Base-by-base conservation (phyloP, 2,329 filamentous ascomycete species). In the Pseudogymnoascus sp. region DNA sequence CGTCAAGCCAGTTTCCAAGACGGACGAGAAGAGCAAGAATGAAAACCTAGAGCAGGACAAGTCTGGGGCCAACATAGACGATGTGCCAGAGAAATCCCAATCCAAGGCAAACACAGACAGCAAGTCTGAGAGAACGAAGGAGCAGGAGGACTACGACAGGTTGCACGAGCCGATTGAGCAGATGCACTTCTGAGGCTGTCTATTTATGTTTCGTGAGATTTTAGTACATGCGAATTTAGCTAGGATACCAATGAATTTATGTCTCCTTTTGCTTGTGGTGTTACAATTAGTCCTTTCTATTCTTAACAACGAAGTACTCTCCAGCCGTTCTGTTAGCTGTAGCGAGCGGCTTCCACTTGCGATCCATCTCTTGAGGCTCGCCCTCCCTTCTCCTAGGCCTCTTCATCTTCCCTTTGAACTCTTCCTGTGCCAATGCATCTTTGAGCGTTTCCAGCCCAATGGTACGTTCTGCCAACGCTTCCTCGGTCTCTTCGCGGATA, bases 401-500 rank as follows among this genome's bases (percentile, higher is more conserved):
- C 61, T 63, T 67, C 62, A 68, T 72, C 61, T 69, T 63, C 13
- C 89, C 89, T 40, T 84, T 78, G 1, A 81, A 75, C 53, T 83
- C 80, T 76, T 95, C 90, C 40, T 79, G 76, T 0, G 72, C 77
- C 44, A 93, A 75, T 0, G 82, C 82, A 4, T 81, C 79, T 65
- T 77, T 75, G 38, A 92, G 73, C 13, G 82, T 79, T 13, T 81
- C 78, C 56, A 90, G 67, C 0, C 81, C 82, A 60, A 92, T 79
- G 4, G 83, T 84, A 53, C 81, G 81, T 66, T 86, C 84, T 38
- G 76, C 72, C 26, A 82, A 70, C 0, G 83, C 84, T 11, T 75
- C 75, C 1, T 72, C 69, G 1, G 89, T 90, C 77, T 95, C 93
- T 73, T 97, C 93, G 62, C 91, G 85, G 64, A 97, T 88, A 50